These are phyloP conservation scores for Termitomyces eurrhizus DNA, from an alignment of 768 basidiomycete genomes.

Conservation along the genomic window DNA sequence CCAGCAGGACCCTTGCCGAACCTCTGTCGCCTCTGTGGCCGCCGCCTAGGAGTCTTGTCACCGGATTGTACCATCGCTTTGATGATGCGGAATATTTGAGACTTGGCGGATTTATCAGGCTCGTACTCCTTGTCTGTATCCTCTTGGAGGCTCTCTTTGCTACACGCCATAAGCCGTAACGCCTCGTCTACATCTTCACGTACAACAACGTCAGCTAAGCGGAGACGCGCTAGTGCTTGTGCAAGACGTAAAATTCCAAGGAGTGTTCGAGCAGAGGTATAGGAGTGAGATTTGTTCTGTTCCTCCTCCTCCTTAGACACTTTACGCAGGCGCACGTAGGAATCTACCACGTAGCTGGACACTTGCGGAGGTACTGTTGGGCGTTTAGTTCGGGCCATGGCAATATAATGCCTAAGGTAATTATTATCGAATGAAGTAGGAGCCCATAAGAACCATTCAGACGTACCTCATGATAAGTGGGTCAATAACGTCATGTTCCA, in stretches of 20 bases:
- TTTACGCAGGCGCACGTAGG: constrained; percentile 94
- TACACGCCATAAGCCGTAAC: constrained; percentile 92
- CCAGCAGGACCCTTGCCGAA: constrained; percentile 68
- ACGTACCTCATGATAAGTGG: constrained; percentile 84
- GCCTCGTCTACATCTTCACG: constrained; percentile 95
- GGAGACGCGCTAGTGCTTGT: constrained; percentile 90
- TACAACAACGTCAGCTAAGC: constrained; percentile 77
- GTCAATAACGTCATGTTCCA: constrained; percentile 81
- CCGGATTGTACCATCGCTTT: constrained; percentile 69
- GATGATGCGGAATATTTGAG: constrained; percentile 88
- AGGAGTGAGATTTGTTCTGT: constrained; percentile 84
- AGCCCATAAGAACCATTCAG: constrained; percentile 1
- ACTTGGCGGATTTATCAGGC: constrained; percentile 72
- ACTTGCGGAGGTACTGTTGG: constrained; percentile 88
- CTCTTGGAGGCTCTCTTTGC: constrained; percentile 86
- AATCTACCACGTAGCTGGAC: constrained; percentile 90
- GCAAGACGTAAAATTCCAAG: constrained; percentile 92
- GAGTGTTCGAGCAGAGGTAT: constrained; percentile 94
- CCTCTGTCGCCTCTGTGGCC: constrained; percentile 39
- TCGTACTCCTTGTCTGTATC: constrained; percentile 69
- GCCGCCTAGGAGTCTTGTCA: constrained; percentile 22
- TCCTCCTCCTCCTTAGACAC: constrained; percentile 87
- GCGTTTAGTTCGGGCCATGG: constrained; percentile 80
- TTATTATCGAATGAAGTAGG: constrained; percentile 4
- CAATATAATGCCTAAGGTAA: constrained; percentile 82